Percentiles rank a stretch among this genome's conserved stretches.
These are phyloP conservation scores for Sutorius eximius DNA, from an alignment of 1,284 basidiomycete genomes.

Conservation along the genomic window DNA sequence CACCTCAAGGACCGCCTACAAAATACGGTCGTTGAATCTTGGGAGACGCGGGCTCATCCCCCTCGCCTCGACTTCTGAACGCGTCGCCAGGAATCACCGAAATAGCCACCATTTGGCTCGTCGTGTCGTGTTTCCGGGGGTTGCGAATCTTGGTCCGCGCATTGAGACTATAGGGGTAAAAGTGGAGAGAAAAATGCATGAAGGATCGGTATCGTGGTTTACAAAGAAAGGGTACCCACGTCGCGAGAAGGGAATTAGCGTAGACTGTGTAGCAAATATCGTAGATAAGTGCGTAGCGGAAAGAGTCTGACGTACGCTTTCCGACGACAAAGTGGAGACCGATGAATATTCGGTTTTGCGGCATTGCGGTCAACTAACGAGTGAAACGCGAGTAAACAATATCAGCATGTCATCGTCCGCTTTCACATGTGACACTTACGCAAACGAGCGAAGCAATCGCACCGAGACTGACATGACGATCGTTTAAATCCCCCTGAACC, in stretches of 20 bases:
- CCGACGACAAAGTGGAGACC: slow-evolving; percentile 48
- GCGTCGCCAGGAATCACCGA: background rate
- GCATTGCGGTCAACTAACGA: slow-evolving; percentile 43
- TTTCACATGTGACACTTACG: slow-evolving; percentile 29
- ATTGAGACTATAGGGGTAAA: slow-evolving; percentile 17
- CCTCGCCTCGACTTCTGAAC: background rate
- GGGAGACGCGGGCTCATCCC: background rate
- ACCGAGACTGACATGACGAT: slow-evolving; percentile 33
- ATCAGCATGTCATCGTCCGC: background rate
- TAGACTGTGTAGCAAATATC: slow-evolving; percentile 14
- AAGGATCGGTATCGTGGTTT: background rate
- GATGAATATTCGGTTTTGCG: slow-evolving; percentile 43
- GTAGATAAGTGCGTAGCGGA: background rate
- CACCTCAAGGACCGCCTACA: slow-evolving; percentile 1
- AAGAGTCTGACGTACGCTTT: slow-evolving; percentile 38
- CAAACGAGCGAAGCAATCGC: slow-evolving; percentile 43
- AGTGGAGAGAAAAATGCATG: background rate
- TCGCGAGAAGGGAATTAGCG: slow-evolving; percentile 29
- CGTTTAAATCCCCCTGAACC: background rate
- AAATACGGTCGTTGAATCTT: background rate
- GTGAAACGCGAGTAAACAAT: background rate
- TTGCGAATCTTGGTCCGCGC: slow-evolving; percentile 15
- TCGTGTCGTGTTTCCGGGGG: background rate
- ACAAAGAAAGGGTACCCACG: slow-evolving; percentile 10
- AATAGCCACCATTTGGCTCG: slow-evolving; percentile 2